These are phyloP conservation scores for Neoarthrinium moseri DNA, from an alignment of 2,329 filamentous ascomycete genomes.

Conservation along the genomic window DNA sequence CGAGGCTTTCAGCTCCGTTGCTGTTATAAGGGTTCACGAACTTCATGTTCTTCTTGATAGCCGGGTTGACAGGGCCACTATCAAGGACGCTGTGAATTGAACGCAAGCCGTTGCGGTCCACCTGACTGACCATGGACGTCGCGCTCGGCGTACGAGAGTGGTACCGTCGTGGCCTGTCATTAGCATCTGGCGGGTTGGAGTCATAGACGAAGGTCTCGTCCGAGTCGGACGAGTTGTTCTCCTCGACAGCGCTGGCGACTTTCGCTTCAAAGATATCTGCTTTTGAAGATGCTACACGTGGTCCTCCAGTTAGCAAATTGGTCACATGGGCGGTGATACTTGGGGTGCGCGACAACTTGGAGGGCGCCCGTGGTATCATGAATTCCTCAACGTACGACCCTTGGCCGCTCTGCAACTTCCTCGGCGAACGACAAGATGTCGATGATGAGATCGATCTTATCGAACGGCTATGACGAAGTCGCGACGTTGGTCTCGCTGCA, in stretches of 20 bases:
- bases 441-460: constrained; percentile 32
- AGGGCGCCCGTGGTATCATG: constrained; percentile 18
- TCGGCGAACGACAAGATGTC: constrained; percentile 31
- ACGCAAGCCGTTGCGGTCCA: constrained; percentile 58
- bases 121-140: constrained; percentile 76
- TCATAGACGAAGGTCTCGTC: constrained; percentile 99
- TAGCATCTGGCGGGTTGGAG: constrained; percentile 79
- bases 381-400: constrained; percentile 30
- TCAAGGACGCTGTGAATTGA: constrained; percentile 70
- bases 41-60: constrained; percentile 91
- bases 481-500: constrained; percentile 20
- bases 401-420: constrained; percentile 29
- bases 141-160: constrained; percentile 95
- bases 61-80: constrained; percentile 46
- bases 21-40: constrained; percentile 80
- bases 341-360: constrained; percentile 20
- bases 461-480: constrained; percentile 40
- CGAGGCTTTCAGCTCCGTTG: constrained; percentile 49
- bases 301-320: constrained; percentile 42
- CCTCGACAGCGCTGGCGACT: constrained; percentile 92
- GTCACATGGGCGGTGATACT: constrained; percentile 37
- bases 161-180: constrained; percentile 68
- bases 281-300: constrained; percentile 76
- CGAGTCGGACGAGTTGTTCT: constrained; percentile 93
- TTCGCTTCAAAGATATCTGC: constrained; percentile 98